Evolutionary conservation across 305 asterid genomes (phyloP), one percentile per base, ranked within the genome.

Genomic region (Fraxinus sp.): DNA sequence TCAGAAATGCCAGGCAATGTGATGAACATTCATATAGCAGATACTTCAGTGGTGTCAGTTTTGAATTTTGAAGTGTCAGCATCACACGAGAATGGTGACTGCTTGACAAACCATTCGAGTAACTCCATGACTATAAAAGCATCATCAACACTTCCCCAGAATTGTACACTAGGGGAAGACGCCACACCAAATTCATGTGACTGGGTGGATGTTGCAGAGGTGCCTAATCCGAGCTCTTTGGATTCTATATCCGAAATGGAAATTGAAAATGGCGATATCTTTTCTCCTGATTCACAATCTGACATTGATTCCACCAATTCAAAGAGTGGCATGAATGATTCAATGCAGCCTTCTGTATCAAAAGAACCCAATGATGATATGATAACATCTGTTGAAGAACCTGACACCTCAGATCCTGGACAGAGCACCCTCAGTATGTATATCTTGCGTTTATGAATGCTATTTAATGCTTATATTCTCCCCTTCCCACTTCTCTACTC

Each of bases 181-280:
- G 83, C 75, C 41, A 13, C 85, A 64, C 85, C 83, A 86, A 84
- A 82, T 80, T 81, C 87, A 16, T 87, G 84, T 43, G 90, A 89
- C n/a, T 80, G 84, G 73, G 87, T 81, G 82, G 94, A 90, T 85
- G 86, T 62, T 81, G 84, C 83, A n/a, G 91, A 91, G 77, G 87
- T 82, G 89, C 88, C 85, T 30, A 82, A 88, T 82, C 86, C 72
- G 77, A 85, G 86, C 84, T 84, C 89, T 39, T 89, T 91, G 89
- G 91, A 88, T 88, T 89, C 88, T 49, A 83, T 88, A 86, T 89
- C 97, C 20, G 97, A 92, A 81, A 77, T 86, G 79, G 98, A 90
- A 87, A 82, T 87, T 64, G 94, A 90, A 86, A 87, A 90, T 83
- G 89, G 88, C 78, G 90, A 88, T 80, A 83, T 80, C 57, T 81